phyloP scores from a whole-genome alignment of 2,329 filamentous ascomycete species.

The Fusarium sp. region DNA sequence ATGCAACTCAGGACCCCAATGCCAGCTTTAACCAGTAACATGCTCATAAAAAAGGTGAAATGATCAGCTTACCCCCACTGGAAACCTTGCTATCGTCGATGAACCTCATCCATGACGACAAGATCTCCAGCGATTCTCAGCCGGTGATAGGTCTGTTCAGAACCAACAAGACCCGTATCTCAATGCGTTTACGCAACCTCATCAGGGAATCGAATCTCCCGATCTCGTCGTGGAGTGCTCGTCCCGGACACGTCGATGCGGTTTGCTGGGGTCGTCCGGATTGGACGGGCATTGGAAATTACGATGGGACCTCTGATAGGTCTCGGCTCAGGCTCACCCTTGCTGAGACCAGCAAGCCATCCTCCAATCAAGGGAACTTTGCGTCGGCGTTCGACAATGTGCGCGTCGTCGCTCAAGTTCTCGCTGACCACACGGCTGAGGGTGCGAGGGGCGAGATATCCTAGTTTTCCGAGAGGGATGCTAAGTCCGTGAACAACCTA shows the following conservation, averaged over 20 bases:
- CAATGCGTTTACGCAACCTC: constrained; percentile 14
- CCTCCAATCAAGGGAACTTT: constrained; percentile 35
- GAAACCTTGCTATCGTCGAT: neutral
- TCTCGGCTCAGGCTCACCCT: neutral
- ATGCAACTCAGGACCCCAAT: neutral
- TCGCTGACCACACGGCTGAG: constrained; percentile 52
- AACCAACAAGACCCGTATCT: neutral
- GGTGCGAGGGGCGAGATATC: constrained; percentile 68
- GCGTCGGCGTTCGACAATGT: constrained; percentile 10
- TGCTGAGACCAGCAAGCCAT: constrained; percentile 7
- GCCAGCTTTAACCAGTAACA: neutral
- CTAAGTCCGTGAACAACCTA: constrained; percentile 79
- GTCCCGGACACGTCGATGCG: neutral
- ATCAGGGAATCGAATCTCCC: constrained; percentile 39
- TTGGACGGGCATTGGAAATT: constrained; percentile 20
- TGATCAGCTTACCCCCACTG: neutral
- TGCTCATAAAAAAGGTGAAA: neutral
- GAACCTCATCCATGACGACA: neutral
- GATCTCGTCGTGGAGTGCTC: constrained; percentile 8
- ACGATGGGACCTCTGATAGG: constrained; percentile 17
- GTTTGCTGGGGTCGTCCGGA: constrained; percentile 4
- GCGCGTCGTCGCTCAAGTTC: constrained; percentile 30
- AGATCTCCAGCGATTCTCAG: neutral
- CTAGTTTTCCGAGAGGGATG: constrained; percentile 76
- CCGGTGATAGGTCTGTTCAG: neutral